Conservation (phyloP, 208 protist species). For the Wallacemonas sp. region DNA sequence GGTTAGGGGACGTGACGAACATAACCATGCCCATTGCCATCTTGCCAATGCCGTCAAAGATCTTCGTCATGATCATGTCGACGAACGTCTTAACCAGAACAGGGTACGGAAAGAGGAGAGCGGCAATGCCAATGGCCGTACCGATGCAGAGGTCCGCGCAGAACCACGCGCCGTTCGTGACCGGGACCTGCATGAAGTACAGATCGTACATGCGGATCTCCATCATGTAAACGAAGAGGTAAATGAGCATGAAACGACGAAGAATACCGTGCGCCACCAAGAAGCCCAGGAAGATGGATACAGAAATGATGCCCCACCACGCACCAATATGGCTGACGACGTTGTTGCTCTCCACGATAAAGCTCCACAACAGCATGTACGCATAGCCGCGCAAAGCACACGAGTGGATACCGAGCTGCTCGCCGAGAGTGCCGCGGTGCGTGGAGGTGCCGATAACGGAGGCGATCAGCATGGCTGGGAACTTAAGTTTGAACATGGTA, state of each 20-base stretch:
- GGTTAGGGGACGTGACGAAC: conserved; percentile 19
- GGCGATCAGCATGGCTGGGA: conserved; percentile 25
- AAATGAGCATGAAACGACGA: conserved; percentile 33
- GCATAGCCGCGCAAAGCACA: conserved; percentile 25
- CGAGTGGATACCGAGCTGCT: conserved; percentile 32
- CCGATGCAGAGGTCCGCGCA: conserved; percentile 28
- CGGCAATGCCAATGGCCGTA: conserved; percentile 23
- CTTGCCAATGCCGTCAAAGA: conserved; percentile 22
- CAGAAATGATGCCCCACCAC: conserved; percentile 27
- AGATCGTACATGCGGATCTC: conserved; percentile 19
- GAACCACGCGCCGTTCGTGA: conserved; percentile 21
- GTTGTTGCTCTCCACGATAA: conserved; percentile 13
- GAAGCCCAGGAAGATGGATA: conserved; percentile 15
- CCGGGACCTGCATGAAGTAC: conserved; percentile 17
- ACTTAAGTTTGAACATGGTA: conserved; percentile 23
- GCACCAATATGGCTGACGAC: conserved; percentile 16
- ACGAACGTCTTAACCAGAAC: conserved; percentile 15
- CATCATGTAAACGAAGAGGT: conserved; percentile 41
- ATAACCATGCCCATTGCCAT: conserved; percentile 26
- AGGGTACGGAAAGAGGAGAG: conserved; percentile 29
- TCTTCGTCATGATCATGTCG: conserved; percentile 24
- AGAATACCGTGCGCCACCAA: conserved; percentile 23
- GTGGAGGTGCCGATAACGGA: conserved; percentile 29
- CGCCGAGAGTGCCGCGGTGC: conserved; percentile 21
- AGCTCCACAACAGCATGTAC: conserved; percentile 19